phyloP scores from a whole-genome alignment of 2,329 filamentous ascomycete genomes.

The Trichothecium sympodiale region DNA sequence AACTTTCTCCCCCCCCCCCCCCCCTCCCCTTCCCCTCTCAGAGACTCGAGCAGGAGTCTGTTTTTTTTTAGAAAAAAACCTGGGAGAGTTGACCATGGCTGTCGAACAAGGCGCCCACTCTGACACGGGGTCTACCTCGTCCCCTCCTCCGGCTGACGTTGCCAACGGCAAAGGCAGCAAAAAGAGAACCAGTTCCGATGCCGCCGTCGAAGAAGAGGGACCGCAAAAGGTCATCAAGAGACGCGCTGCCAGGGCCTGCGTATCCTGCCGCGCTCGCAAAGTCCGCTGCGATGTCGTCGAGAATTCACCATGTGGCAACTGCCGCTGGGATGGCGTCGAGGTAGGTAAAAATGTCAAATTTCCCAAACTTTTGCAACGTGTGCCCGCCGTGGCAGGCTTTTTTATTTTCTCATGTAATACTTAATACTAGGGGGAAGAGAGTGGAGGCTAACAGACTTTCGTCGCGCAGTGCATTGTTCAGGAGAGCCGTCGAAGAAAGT shows the following conservation, averaged over 20 bases:
- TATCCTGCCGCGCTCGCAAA: slow-evolving; percentile 79
- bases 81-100: too few relatives aligned
- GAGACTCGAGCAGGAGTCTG: too few relatives aligned
- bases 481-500: slow-evolving; percentile 80
- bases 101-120: too few relatives aligned
- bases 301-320: slow-evolving; percentile 78
- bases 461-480: slow-evolving; percentile 56
- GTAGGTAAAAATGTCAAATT: too few relatives aligned
- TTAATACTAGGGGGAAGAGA: background rate
- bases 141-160: too few relatives aligned
- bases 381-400: too few relatives aligned
- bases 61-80: too few relatives aligned
- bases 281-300: slow-evolving; percentile 92
- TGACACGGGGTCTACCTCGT: too few relatives aligned
- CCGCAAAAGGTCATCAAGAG: slow-evolving; percentile 54
- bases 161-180: slow-evolving; percentile 9
- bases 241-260: slow-evolving; percentile 83
- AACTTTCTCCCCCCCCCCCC: too few relatives aligned
- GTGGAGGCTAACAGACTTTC: slow-evolving; percentile 1
- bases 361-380: background rate
- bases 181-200: slow-evolving; percentile 20
- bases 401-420: background rate
- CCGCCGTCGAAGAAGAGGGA: slow-evolving; percentile 13
- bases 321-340: slow-evolving; percentile 68
- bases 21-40: too few relatives aligned